Evolutionary conservation across 2,329 filamentous ascomycete species (phyloP).

Genomic region (Cytospora leucostoma): DNA sequence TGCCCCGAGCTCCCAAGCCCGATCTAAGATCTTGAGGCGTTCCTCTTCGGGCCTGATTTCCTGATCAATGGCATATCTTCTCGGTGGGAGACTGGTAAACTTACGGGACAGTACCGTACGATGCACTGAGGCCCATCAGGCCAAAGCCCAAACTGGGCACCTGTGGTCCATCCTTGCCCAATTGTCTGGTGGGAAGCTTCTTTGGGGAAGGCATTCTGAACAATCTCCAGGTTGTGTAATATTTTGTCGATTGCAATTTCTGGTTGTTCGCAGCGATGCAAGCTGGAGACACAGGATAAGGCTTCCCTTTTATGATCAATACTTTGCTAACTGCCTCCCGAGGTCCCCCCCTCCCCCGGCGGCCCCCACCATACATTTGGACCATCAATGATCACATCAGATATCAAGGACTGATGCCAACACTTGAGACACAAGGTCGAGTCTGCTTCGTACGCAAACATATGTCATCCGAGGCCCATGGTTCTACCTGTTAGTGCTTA

Average conservation of each 20-base stretch:
- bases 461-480: too few species aligned
- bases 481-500: too few species aligned
- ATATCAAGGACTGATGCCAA: too few species aligned
- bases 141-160: conserved; percentile 34
- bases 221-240: neutral
- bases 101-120: conserved; percentile 28
- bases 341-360: too few species aligned
- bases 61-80: neutral
- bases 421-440: too few species aligned
- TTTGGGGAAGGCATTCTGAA: conserved; percentile 7
- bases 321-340: too few species aligned
- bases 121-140: conserved; percentile 34
- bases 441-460: too few species aligned
- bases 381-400: too few species aligned
- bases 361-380: too few species aligned
- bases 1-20: conserved; percentile 50
- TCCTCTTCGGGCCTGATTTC: conserved; percentile 48
- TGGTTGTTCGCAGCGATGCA: too few species aligned
- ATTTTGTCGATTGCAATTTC: neutral
- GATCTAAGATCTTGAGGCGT: conserved; percentile 53
- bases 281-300: too few species aligned
- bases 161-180: conserved; percentile 32
- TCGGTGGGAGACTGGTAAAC: neutral
- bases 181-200: conserved; percentile 23
- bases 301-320: too few species aligned